Conservation (phyloP, 2,329 filamentous ascomycete species). For the Aspergillus niger region DNA sequence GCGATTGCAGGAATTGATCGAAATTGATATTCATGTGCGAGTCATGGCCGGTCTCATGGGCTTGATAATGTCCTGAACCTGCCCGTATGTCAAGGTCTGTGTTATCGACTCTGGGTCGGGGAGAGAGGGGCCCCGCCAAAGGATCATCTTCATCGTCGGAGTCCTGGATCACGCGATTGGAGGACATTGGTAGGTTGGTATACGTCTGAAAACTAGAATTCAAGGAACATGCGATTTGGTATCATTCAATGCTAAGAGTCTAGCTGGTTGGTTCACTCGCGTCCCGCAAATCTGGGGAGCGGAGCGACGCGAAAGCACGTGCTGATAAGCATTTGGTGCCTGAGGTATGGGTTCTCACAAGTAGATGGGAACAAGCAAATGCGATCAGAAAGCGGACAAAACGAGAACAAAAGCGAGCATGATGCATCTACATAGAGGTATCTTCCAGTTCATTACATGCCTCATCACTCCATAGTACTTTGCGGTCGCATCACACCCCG, state of each 20-base stretch:
- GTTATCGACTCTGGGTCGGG: slow-evolving; percentile 19
- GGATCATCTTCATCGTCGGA: slow-evolving; percentile 47
- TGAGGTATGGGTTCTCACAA: not conserved
- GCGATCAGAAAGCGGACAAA: not conserved
- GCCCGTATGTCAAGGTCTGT: not conserved
- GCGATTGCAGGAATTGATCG: slow-evolving; percentile 41
- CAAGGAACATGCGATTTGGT: not conserved
- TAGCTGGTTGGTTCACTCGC: slow-evolving; percentile 1
- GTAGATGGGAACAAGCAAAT: not conserved
- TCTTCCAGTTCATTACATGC: slow-evolving; percentile 8
- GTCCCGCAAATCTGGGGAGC: slow-evolving; percentile 7
- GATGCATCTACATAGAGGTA: slow-evolving; percentile 12
- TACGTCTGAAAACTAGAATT: not conserved
- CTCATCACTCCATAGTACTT: slow-evolving; percentile 35
- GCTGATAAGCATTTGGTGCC: slow-evolving; percentile 28
- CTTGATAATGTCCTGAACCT: not conserved
- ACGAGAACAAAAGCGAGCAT: not conserved
- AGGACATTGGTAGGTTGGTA: slow-evolving; percentile 32
- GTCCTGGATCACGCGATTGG: slow-evolving; percentile 45
- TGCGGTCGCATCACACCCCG: slow-evolving; percentile 76
- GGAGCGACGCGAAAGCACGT: slow-evolving; percentile 32
- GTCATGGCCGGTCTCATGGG: slow-evolving; percentile 15
- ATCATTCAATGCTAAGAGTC: not conserved
- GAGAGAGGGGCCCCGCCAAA: slow-evolving; percentile 29
- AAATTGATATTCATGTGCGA: slow-evolving; percentile 37